A percentile compares a stretch with the other conserved stretches of the same genome.
Evolutionary conservation across 371 early-diverging fungal genomes (phyloP).

Genomic region (Parasitella parasitica): DNA sequence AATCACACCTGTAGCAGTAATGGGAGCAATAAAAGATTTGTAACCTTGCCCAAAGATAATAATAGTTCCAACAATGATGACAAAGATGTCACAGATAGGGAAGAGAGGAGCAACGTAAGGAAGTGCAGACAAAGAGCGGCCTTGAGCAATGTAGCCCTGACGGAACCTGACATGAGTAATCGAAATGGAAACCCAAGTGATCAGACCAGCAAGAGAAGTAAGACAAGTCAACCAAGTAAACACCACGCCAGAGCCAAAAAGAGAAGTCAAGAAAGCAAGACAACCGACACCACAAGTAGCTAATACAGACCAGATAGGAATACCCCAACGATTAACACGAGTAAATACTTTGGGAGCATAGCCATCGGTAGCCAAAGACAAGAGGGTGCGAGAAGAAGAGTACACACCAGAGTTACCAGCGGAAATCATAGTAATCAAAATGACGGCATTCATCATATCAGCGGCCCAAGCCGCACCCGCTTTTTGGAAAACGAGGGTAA

Average conservation of each 20-base stretch:
- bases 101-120: conserved; percentile 75
- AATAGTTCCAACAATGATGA: conserved; percentile 59
- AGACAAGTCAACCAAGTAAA: conserved; percentile 75
- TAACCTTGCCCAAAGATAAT: conserved; percentile 76
- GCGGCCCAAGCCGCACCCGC: conserved; percentile 71
- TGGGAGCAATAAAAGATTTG: conserved; percentile 49
- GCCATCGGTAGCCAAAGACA: conserved; percentile 68
- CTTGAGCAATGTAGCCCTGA: conserved; percentile 73
- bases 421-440: conserved; percentile 71
- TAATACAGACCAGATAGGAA: conserved; percentile 62
- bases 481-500: conserved; percentile 69
- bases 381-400: conserved; percentile 71
- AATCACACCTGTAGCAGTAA: conserved; percentile 36
- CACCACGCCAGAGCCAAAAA: conserved; percentile 64
- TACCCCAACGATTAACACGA: conserved; percentile 58
- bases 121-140: conserved; percentile 58
- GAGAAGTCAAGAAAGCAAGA: conserved; percentile 55
- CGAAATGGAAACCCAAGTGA: conserved; percentile 82
- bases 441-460: conserved; percentile 79
- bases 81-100: conserved; percentile 71
- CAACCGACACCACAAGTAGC: conserved; percentile 64
- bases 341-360: conserved; percentile 68
- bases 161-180: conserved; percentile 85
- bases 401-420: conserved; percentile 83
- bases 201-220: conserved; percentile 76